A percentile compares a stretch with the other conserved stretches of the same genome.
These are phyloP conservation scores for Apiotrichum domesticum DNA, from an alignment of 1,284 basidiomycete genomes.

Conservation along the genomic window DNA sequence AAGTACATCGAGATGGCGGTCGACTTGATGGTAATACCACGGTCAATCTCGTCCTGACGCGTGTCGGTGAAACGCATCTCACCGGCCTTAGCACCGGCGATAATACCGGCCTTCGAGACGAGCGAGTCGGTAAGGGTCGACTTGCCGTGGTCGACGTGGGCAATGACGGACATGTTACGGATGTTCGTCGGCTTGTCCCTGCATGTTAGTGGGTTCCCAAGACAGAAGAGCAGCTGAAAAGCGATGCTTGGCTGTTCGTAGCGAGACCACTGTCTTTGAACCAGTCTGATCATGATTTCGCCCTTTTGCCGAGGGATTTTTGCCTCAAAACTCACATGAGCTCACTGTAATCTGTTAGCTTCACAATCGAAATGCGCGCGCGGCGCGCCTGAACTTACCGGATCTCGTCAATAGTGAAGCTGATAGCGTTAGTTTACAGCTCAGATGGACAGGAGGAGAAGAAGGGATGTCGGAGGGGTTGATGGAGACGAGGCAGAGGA, in stretches of 20 bases:
- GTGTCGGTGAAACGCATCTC: slow-evolving; percentile 98
- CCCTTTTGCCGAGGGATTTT: no score
- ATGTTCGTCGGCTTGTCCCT: slow-evolving; percentile 53
- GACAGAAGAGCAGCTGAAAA: no score
- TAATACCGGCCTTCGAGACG: slow-evolving; percentile 99
- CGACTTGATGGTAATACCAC: slow-evolving; percentile 99
- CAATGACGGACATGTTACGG: slow-evolving; percentile 97
- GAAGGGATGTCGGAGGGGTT: no score
- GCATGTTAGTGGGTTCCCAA: background rate
- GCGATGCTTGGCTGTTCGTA: no score
- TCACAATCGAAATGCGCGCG: no score
- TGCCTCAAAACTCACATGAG: no score
- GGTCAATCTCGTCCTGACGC: slow-evolving; percentile 96
- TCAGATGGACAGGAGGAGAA: no score
- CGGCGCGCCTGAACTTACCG: no score
- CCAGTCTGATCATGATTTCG: no score
- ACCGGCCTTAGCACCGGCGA: slow-evolving; percentile 90
- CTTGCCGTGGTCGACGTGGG: slow-evolving; percentile 99
- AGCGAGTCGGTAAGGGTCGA: slow-evolving; percentile 98
- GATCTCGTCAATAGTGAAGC: slow-evolving; percentile 47
- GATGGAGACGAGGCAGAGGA: no score
- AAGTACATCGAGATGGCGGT: slow-evolving; percentile 99
- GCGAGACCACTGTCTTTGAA: no score
- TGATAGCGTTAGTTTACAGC: slow-evolving; percentile 14
- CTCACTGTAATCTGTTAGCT: no score